Percentiles rank a stretch among this genome's conserved stretches.
Evolutionary conservation across 495 filamentous ascomycete genomes (phyloP).

Genomic region (Annulohypoxylon bovei): DNA sequence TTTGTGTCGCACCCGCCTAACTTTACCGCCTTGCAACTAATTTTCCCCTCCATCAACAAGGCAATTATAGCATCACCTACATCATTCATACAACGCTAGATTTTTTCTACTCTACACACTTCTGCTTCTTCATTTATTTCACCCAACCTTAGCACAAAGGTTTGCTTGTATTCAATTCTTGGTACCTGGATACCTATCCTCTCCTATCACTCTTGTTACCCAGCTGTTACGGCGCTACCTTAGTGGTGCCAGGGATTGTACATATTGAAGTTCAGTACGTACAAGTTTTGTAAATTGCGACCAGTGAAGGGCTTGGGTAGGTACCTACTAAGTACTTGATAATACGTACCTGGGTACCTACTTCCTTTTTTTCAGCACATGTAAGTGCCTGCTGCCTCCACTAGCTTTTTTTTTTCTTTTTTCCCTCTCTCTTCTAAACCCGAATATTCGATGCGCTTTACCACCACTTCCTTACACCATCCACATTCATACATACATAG

Average conservation of each 20-base stretch:
- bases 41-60: neutral
- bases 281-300: neutral
- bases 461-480: conserved; percentile 6
- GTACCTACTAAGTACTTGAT: neutral
- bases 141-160: neutral
- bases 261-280: neutral
- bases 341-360: neutral
- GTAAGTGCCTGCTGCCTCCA: conserved; percentile 17
- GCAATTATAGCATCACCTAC: conserved; percentile 10
- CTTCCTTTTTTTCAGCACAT: neutral
- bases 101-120: neutral
- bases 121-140: conserved; percentile 1
- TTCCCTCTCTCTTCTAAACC: neutral
- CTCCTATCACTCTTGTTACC: neutral
- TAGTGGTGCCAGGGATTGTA: neutral
- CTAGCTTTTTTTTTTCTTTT: conserved; percentile 24
- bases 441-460: conserved; percentile 22
- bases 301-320: neutral
- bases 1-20: neutral
- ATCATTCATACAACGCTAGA: conserved; percentile 19
- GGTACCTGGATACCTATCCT: neutral
- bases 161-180: neutral
- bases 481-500: neutral
- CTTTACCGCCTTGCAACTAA: neutral
- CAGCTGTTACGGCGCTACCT: neutral